Evolutionary conservation across 148 eudicot species (phyloP), one percentile per base, ranked within the genome.

Genomic region (Bassia scoparia): DNA sequence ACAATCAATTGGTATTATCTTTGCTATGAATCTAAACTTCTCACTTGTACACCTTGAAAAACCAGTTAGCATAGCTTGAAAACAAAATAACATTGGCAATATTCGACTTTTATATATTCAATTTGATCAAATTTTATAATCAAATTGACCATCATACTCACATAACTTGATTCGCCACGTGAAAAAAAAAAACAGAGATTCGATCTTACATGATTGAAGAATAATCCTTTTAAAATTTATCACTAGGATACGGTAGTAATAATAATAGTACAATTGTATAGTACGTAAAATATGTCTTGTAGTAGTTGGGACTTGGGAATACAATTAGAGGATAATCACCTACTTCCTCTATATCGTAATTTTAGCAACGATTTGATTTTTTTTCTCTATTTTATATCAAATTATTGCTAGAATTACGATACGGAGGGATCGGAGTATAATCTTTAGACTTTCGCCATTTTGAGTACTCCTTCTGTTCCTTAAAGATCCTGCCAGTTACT

Each of bases 211-310:
- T 61, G 67, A 43, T 12, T 31, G n/a, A n/a, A 41, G 49, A 73
- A 37, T 34, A 52, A 73, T 61, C 56, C 46, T 26, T 30, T 27
- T 31, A 31, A n/a, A 48, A 49, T 7, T 41, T 48, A 60, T 73
- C 68, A n/a, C 46, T 30, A 33, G 43, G 76, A 62, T 73, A 21
- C 48, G 29, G 12, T n/a, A n/a, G n/a, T n/a, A n/a, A n/a, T n/a
- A n/a, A n/a, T n/a, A n/a, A n/a, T n/a, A n/a, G n/a, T 48, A 54
- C 49, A 61, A 59, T 61, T 61, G 46, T 41, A 41, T 41, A 41
- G 44, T n/a, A n/a, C n/a, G n/a, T n/a, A n/a, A 41, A 7, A 37
- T 31, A 72, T 61, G 46, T 61, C 68, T 48, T 72, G 62, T 43
- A 30, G 31, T 30, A n/a, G 52, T 17, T 37, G 38, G 27, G 3